These are phyloP conservation scores for Hysterium pulicare DNA, from an alignment of 2,329 filamentous ascomycete genomes.

Conservation along the genomic window DNA sequence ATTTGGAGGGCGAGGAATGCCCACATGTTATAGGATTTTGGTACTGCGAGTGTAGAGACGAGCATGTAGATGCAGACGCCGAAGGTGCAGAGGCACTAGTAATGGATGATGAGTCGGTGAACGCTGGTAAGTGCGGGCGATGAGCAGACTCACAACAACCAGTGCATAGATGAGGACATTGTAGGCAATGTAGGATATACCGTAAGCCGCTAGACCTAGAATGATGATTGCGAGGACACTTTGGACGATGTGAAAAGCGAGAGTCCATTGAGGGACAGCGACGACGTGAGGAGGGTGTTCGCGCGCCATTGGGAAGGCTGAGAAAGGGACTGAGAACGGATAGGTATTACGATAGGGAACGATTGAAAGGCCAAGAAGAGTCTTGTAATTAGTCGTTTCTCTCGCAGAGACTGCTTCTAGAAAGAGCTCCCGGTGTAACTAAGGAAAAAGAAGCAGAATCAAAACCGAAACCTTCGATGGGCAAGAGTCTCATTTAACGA, in stretches of 20 bases:
- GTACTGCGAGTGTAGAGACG: conserved; percentile 40
- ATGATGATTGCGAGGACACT: conserved; percentile 44
- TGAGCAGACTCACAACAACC: conserved; percentile 11
- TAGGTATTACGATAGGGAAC: no score
- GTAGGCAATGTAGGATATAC: conserved; percentile 40
- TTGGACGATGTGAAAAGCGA: conserved; percentile 20
- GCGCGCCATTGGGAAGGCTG: no score
- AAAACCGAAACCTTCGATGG: no score
- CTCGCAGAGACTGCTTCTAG: no score
- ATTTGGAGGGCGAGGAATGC: conserved; percentile 52
- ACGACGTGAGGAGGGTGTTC: conserved; percentile 12
- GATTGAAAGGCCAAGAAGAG: no score
- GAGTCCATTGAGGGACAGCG: conserved; percentile 14
- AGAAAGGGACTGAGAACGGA: no score
- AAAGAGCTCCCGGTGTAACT: no score
- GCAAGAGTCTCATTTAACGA: no score
- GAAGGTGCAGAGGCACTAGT: conserved; percentile 43
- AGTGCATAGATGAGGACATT: conserved; percentile 33
- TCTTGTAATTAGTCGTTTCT: no score
- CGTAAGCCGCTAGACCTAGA: conserved; percentile 49
- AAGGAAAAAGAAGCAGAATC: no score
- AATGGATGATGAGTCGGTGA: conserved; percentile 16
- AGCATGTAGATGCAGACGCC: conserved; percentile 48
- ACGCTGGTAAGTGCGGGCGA: no score
- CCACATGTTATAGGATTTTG: conserved; percentile 54